Percentiles rank a stretch among this genome's conserved stretches.
Evolutionary conservation across 345 rosid species (phyloP).

Genomic region (Noccaea bulbosa): DNA sequence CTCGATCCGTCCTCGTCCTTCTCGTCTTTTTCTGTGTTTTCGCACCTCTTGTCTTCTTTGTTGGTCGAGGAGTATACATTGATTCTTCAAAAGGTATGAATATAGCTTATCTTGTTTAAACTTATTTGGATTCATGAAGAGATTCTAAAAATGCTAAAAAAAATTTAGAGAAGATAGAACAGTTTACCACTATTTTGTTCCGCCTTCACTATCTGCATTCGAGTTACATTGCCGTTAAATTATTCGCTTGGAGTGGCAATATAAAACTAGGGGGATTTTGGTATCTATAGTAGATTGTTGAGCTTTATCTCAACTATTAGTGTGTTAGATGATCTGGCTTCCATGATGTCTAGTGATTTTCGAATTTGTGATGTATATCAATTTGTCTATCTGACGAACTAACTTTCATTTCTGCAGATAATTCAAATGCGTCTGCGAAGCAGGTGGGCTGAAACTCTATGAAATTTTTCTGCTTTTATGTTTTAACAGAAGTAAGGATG

Average conservation of each 20-base stretch:
- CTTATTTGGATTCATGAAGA: constrained; percentile 2
- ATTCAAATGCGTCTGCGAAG: constrained; percentile 52
- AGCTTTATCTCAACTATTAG: constrained; percentile 2
- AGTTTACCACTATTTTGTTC: neutral
- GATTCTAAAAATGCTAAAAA: constrained; percentile 9
- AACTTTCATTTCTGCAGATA: constrained; percentile 53
- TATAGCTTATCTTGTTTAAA: constrained; percentile 7
- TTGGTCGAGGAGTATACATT: constrained; percentile 65
- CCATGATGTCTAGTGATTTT: neutral
- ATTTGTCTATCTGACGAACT: constrained; percentile 21
- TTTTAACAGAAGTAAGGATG: neutral
- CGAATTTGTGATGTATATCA: neutral
- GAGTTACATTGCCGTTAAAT: constrained; percentile 9
- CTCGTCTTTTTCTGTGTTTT: constrained; percentile 63
- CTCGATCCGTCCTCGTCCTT: constrained; percentile 54
- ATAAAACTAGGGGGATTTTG: neutral
- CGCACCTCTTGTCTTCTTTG: constrained; percentile 69
- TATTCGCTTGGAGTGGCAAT: constrained; percentile 2
- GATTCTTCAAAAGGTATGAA: constrained; percentile 53
- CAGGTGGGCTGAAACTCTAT: constrained; percentile 49
- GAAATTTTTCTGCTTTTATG: neutral
- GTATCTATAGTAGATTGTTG: neutral
- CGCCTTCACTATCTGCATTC: constrained; percentile 1
- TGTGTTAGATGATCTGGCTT: neutral
- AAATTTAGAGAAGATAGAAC: neutral